These are phyloP conservation scores for Rhodotorula mucilaginosa DNA, from an alignment of 1,284 basidiomycete species.

Conservation along the genomic window DNA sequence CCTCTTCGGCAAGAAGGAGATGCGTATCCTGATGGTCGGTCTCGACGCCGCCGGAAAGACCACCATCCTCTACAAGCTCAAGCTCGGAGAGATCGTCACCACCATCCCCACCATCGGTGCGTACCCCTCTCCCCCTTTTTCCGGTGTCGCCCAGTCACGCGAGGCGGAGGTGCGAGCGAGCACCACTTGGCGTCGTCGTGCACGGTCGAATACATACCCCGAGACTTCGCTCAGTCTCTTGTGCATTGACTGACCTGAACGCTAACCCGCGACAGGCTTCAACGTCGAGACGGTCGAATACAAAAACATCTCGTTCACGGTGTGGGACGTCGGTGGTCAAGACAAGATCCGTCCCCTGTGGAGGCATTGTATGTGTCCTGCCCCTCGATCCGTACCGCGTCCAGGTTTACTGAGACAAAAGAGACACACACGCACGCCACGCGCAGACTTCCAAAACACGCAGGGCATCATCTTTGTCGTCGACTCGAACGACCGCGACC, in stretches of 20 bases:
- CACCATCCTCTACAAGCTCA: constrained; percentile 98
- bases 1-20: constrained; percentile 98
- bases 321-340: constrained; percentile 99
- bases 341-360: constrained; percentile 98
- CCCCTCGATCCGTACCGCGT: not conserved
- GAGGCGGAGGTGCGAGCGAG: not conserved
- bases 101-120: constrained; percentile 98
- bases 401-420: too few relatives aligned
- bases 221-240: too few relatives aligned
- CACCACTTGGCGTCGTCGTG: not conserved
- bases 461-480: constrained; percentile 99
- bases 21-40: constrained; percentile 84
- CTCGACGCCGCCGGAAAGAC: constrained; percentile 66
- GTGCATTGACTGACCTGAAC: not conserved
- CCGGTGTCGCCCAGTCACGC: not conserved
- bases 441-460: constrained; percentile 98
- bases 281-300: constrained; percentile 99
- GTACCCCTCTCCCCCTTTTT: not conserved
- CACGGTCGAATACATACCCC: not conserved
- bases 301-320: constrained; percentile 99
- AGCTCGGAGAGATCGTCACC: constrained; percentile 98
- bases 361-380: constrained; percentile 91
- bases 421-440: too few relatives aligned
- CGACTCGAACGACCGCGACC: constrained; percentile 99
- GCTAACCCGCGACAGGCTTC: constrained; percentile 66